Percentiles rank a stretch among this genome's conserved stretches.
phyloP scores from a whole-genome alignment of 2,329 filamentous ascomycete genomes.

The Arthrobotrys pseudoclavata region DNA sequence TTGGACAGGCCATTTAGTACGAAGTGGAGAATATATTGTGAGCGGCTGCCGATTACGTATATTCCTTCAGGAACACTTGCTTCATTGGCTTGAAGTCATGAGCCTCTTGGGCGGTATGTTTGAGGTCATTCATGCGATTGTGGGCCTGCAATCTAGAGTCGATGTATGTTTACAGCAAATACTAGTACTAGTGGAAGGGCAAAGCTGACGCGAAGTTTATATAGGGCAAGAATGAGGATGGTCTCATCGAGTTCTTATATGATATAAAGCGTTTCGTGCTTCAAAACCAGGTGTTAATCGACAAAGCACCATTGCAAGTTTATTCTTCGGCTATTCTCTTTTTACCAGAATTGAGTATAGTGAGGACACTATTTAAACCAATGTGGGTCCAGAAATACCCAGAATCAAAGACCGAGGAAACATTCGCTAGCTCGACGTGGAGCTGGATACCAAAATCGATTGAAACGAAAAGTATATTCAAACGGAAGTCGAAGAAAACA shows the following conservation, averaged over 20 bases:
- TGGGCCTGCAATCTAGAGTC: background rate
- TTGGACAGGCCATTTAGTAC: background rate
- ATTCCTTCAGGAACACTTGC: background rate
- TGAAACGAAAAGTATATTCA: no score
- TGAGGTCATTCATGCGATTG: no score
- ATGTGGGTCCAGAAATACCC: no score
- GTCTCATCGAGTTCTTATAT: conserved; percentile 31
- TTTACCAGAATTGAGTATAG: background rate
- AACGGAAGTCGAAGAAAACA: no score
- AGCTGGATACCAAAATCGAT: no score
- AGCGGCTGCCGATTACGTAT: background rate
- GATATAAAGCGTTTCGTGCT: conserved; percentile 61
- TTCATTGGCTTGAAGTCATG: conserved; percentile 20
- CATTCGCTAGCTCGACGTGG: no score
- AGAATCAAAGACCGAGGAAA: no score
- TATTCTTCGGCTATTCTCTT: conserved; percentile 7
- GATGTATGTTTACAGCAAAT: background rate
- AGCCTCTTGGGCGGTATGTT: conserved; percentile 52
- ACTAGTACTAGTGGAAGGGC: no score
- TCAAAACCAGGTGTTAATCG: background rate
- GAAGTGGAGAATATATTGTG: no score
- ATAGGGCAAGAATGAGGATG: background rate
- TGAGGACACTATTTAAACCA: no score
- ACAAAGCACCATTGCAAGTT: conserved; percentile 3
- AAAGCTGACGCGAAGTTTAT: no score